These are phyloP conservation scores for Beta corolliflora DNA, from an alignment of 179 eudicot species.

Conservation along the genomic window DNA sequence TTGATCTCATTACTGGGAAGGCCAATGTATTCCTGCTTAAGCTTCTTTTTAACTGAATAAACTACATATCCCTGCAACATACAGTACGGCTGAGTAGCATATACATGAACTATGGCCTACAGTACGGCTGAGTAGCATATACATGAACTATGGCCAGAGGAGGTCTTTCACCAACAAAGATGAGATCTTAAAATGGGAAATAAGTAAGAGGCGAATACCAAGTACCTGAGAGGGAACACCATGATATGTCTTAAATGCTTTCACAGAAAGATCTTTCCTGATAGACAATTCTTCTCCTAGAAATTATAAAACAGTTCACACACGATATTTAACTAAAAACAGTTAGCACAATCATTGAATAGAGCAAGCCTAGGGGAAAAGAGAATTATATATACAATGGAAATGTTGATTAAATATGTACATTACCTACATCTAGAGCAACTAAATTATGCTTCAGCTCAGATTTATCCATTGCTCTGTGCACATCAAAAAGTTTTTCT, in stretches of 20 bases:
- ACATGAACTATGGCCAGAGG: not conserved
- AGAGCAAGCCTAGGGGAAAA: not conserved
- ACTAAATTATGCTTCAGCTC: constrained; percentile 76
- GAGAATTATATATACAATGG: not conserved
- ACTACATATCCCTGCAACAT: constrained; percentile 74
- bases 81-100: constrained; percentile 9
- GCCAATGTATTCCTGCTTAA: constrained; percentile 77
- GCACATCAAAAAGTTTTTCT: constrained; percentile 82
- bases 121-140: not conserved
- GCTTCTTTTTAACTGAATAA: constrained; percentile 76
- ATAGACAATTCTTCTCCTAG: constrained; percentile 76
- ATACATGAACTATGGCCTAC: not conserved
- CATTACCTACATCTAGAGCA: constrained; percentile 78
- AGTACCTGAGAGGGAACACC: constrained; percentile 85
- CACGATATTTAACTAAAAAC: not conserved
- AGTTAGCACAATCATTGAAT: not conserved
- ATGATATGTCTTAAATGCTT: constrained; percentile 82
- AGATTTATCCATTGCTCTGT: constrained; percentile 88
- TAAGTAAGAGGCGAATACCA: not conserved
- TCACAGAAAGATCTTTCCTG: constrained; percentile 81
- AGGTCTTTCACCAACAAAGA: not conserved
- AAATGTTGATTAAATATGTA: not conserved
- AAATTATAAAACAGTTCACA: constrained; percentile 16
- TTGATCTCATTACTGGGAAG: constrained; percentile 73
- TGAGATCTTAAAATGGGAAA: not conserved